phyloP scores from a whole-genome alignment of 192 early-diverging fungal species.

The Gonapodya sp. region DNA sequence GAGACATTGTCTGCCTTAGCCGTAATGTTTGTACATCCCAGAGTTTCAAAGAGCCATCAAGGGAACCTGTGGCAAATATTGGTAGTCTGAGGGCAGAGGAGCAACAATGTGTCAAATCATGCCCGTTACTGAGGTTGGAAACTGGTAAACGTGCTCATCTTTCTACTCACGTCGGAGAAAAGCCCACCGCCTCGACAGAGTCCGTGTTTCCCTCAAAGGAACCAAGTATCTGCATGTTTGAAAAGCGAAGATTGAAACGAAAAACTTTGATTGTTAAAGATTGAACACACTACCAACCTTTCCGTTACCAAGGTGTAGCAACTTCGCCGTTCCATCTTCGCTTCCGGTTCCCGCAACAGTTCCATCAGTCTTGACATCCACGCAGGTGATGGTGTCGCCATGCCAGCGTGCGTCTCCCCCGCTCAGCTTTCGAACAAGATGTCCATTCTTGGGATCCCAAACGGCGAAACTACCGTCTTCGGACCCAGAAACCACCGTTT shows the following conservation, averaged over 20 bases:
- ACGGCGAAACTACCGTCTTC: slow-evolving; percentile 74
- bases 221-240: slow-evolving; percentile 50
- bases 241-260: background rate
- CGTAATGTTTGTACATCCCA: slow-evolving; percentile 85
- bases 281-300: slow-evolving; percentile 28
- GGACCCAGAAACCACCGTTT: slow-evolving; percentile 69
- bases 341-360: slow-evolving; percentile 73
- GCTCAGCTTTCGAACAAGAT: slow-evolving; percentile 49
- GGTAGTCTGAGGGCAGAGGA: slow-evolving; percentile 35
- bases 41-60: slow-evolving; percentile 80
- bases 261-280: background rate
- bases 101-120: too few relatives aligned
- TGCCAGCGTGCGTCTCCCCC: slow-evolving; percentile 78
- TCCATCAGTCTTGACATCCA: slow-evolving; percentile 66
- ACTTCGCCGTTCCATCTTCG: slow-evolving; percentile 61
- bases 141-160: background rate
- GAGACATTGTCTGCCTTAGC: slow-evolving; percentile 67
- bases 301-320: slow-evolving; percentile 69
- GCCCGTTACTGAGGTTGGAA: too few relatives aligned
- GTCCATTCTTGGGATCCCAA: slow-evolving; percentile 90
- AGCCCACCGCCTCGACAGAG: slow-evolving; percentile 77
- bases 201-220: slow-evolving; percentile 75
- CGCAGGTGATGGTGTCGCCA: slow-evolving; percentile 59
- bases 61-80: slow-evolving; percentile 72
- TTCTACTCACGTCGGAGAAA: slow-evolving; percentile 47